Conservation (phyloP, 2,329 filamentous ascomycete genomes). For the Calonectria pseudoturangicola region DNA sequence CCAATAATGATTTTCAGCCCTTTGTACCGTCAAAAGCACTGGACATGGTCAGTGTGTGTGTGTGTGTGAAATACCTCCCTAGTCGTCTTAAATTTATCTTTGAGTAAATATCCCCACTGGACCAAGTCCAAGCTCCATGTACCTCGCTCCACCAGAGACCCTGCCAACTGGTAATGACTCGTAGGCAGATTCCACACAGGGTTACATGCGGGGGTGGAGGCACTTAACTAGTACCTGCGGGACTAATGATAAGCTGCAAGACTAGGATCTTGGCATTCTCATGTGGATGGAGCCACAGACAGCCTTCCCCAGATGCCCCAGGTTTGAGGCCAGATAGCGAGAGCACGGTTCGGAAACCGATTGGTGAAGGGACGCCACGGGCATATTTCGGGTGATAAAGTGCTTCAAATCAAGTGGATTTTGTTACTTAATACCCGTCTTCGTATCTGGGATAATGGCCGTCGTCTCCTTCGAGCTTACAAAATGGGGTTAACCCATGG, state of each 20-base stretch:
- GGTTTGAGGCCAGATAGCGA: constrained; percentile 1
- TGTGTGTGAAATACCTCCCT: background rate
- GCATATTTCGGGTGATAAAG: background rate
- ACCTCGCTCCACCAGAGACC: background rate
- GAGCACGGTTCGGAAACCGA: background rate
- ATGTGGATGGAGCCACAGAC: background rate
- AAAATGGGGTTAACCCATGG: background rate
- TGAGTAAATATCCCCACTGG: background rate
- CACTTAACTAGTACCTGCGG: background rate
- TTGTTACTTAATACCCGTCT: constrained; percentile 15
- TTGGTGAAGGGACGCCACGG: background rate
- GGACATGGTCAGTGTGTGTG: background rate
- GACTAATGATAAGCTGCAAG: constrained; percentile 7
- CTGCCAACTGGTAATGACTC: constrained; percentile 1
- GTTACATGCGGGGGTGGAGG: constrained; percentile 17
- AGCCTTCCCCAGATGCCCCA: constrained; percentile 12
- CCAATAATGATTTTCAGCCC: background rate
- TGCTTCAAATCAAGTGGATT: background rate
- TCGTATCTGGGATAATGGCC: constrained; percentile 5
- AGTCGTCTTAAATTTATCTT: background rate
- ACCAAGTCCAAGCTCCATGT: background rate
- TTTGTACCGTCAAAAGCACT: background rate
- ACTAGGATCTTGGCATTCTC: constrained; percentile 5
- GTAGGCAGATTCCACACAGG: background rate
- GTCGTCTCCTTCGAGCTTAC: constrained; percentile 16